Evolutionary conservation across 225 moss, liverwort and hornwort genomes (phyloP).

Genomic region (Pseudoscleropodium purum): DNA sequence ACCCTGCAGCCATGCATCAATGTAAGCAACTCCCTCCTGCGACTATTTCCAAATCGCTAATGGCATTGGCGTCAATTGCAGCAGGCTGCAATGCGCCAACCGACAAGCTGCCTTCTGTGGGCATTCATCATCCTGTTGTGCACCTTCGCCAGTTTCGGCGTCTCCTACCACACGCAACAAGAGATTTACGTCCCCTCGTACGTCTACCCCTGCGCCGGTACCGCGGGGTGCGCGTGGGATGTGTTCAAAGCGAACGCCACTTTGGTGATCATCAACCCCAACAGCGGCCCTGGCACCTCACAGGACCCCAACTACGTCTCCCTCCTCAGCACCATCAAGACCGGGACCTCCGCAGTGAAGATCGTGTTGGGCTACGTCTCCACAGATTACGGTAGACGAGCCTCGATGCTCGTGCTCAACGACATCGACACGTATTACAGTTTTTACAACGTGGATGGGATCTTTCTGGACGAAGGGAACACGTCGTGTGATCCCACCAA

Average conservation of each 20-base stretch:
- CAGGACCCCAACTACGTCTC: background rate
- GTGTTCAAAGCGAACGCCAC: conserved; percentile 12
- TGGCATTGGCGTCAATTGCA: background rate
- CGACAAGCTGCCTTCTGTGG: background rate
- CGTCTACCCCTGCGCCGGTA: background rate
- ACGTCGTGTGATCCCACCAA: background rate
- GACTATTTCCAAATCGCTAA: background rate
- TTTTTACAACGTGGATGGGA: conserved; percentile 6
- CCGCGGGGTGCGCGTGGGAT: conserved; percentile 1
- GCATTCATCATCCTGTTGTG: background rate
- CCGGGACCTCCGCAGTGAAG: background rate
- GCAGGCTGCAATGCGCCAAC: background rate
- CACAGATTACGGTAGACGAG: background rate
- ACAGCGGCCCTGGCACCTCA: background rate
- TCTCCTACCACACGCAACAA: background rate
- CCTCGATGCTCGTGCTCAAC: background rate
- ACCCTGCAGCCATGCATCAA: background rate
- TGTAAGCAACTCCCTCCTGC: background rate
- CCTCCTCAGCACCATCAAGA: background rate
- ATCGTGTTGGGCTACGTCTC: conserved; percentile 10
- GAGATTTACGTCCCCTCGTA: conserved; percentile 21
- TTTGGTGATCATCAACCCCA: conserved; percentile 18
- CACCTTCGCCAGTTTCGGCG: background rate
- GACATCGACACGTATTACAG: conserved; percentile 5
- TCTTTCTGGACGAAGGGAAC: conserved; percentile 19